These are phyloP conservation scores for Auricularia cornea DNA, from an alignment of 768 basidiomycete species.

Conservation along the genomic window DNA sequence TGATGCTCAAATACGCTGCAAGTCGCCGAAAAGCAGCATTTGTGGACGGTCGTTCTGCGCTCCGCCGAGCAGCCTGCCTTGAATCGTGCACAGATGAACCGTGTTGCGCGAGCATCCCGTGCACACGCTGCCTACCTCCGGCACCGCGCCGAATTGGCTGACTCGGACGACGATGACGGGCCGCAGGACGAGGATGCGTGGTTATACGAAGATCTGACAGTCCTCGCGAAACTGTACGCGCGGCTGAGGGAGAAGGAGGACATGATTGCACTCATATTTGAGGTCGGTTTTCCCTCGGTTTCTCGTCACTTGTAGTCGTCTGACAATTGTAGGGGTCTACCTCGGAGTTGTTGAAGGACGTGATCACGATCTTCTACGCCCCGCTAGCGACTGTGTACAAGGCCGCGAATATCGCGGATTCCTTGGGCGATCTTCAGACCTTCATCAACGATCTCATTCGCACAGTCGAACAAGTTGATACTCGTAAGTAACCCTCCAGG, in stretches of 20 bases:
- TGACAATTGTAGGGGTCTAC: constrained; percentile 84
- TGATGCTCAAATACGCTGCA: background rate
- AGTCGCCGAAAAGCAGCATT: constrained; percentile 63
- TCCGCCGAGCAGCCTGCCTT: constrained; percentile 68
- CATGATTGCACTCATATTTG: constrained; percentile 87
- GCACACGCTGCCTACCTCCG: constrained; percentile 72
- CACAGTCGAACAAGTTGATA: constrained; percentile 88
- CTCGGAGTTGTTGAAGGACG: constrained; percentile 91
- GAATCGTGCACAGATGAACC: constrained; percentile 68
- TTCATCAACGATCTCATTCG: constrained; percentile 92
- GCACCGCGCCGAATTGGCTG: constrained; percentile 48
- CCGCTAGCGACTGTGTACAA: constrained; percentile 95
- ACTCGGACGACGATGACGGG: constrained; percentile 91
- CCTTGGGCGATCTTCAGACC: constrained; percentile 80
- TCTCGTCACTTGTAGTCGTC: background rate
- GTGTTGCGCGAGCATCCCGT: constrained; percentile 66
- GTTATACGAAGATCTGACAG: constrained; percentile 85
- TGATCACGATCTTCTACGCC: constrained; percentile 97
- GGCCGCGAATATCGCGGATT: constrained; percentile 95
- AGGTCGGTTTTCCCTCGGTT: constrained; percentile 44
- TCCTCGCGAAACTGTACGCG: constrained; percentile 72
- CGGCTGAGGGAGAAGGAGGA: constrained; percentile 83
- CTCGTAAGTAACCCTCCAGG: too few relatives aligned
- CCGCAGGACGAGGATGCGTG: constrained; percentile 93
- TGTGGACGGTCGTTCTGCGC: constrained; percentile 73